Conservation (phyloP, 768 basidiomycete species). For the Lactarius hatsudake region DNA sequence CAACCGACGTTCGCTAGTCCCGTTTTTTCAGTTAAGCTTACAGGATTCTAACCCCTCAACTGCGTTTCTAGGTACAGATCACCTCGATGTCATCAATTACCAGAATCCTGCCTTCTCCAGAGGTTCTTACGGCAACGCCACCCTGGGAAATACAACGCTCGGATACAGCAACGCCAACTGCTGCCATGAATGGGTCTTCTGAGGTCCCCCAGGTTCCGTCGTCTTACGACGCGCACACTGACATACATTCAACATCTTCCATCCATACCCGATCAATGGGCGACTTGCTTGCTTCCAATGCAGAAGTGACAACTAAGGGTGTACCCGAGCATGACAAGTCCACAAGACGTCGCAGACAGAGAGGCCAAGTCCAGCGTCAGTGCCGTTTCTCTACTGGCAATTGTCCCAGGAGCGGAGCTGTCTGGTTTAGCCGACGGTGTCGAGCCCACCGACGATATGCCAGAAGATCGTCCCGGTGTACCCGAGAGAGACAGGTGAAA, state of each 20-base stretch:
- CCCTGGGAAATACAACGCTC: constrained; percentile 55
- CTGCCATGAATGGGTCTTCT: constrained; percentile 30
- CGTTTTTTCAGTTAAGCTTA: neutral
- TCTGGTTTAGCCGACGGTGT: constrained; percentile 16
- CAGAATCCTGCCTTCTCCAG: constrained; percentile 77
- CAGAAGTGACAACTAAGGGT: constrained; percentile 39
- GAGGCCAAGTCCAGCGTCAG: constrained; percentile 9
- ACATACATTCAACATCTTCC: constrained; percentile 42
- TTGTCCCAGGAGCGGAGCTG: constrained; percentile 10
- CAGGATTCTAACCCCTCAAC: neutral
- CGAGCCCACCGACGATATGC: constrained; percentile 19
- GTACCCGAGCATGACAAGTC: constrained; percentile 29
- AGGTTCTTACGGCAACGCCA: constrained; percentile 47
- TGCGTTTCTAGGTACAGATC: constrained; percentile 10
- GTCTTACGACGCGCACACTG: neutral
- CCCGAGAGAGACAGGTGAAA: constrained; percentile 49
- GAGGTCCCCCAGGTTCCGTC: constrained; percentile 27
- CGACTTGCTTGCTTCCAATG: constrained; percentile 44
- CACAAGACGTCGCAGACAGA: constrained; percentile 21
- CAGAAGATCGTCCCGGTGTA: constrained; percentile 19
- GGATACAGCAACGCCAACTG: constrained; percentile 51
- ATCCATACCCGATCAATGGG: constrained; percentile 55
- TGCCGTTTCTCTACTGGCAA: constrained; percentile 10
- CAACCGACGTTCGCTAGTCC: constrained; percentile 19
- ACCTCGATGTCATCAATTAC: constrained; percentile 39